Evolutionary conservation across 345 rosid species (phyloP), one percentile per base, ranked within the genome.

Genomic region (Diplotaxis tenuifolia): DNA sequence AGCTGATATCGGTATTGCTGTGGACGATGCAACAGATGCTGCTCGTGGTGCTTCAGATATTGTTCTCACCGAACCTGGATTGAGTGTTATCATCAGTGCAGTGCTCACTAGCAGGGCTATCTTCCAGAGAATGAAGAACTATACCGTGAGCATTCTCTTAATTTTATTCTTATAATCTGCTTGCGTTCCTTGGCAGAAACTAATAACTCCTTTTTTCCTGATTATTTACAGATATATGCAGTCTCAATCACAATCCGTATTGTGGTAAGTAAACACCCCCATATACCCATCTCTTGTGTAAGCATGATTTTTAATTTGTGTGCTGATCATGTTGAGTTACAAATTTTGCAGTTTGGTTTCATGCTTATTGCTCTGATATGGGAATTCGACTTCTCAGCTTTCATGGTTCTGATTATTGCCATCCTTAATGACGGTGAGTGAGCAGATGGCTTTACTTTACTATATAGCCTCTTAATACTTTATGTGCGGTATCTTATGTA

Each of bases 331-430:
- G 40, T 36, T 61, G 38, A n/a, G 9, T 56, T 27, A 28, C 34
- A 52, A 38, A 4, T 65, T 42, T 55, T 67, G 49, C 75, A 78
- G 82, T 74, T 83, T 65, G 85, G 85, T 57, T 83, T 83, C 78
- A 71, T 83, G 82, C 80, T 83, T 60, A 76, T 83, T 65, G 85
- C 85, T 50, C 47, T 83, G 53, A 77, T 75, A 21, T 83, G 85
- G 85, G 82, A 80, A 67, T 83, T 83, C 54, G 85, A 83, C 60
- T 83, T 83, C 75, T 83, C 85, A 34, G 81, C 84, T 7, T 94
- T 93, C 83, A 89, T 94, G 98, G 96, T 94, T 80, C 74, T 93
- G 82, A 91, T 93, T 62, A 93, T 93, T 40, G 98, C 98, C 81
- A 89, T 93, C 74, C 88, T 91, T 23, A 94, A 94, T 73, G 97